Conservation (phyloP, 192 early-diverging fungal genomes). For the Chytriomyces hyalinus region DNA sequence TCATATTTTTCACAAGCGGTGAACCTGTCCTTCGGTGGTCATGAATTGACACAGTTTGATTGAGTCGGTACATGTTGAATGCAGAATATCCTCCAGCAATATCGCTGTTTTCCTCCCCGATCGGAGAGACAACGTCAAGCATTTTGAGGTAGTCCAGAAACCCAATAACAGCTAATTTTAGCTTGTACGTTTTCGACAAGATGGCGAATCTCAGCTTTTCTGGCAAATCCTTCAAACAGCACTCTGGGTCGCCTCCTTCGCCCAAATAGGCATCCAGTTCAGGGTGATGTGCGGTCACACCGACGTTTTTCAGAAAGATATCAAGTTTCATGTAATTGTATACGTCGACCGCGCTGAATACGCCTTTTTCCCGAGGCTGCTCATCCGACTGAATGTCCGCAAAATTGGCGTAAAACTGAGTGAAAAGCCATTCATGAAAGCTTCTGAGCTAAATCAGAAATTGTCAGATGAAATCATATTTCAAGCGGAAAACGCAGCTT, state of each 20-base stretch:
- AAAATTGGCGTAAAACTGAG: not conserved
- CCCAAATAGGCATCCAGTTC: slow-evolving; percentile 9
- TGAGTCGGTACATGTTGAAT: slow-evolving; percentile 18
- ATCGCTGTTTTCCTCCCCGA: not conserved
- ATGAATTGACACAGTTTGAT: slow-evolving; percentile 35
- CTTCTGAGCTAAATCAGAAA: slow-evolving; percentile 13
- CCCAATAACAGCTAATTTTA: not conserved
- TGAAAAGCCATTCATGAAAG: slow-evolving; percentile 48
- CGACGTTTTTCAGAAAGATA: slow-evolving; percentile 45
- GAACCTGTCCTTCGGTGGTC: slow-evolving; percentile 33
- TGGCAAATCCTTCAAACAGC: slow-evolving; percentile 22
- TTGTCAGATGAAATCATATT: not conserved
- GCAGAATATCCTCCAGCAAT: not conserved
- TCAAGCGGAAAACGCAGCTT: not conserved
- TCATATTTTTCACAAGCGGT: slow-evolving; percentile 26
- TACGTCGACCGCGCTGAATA: slow-evolving; percentile 18
- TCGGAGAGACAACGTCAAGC: not conserved
- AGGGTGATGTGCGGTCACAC: slow-evolving; percentile 8
- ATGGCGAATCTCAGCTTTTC: not conserved
- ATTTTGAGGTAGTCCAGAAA: slow-evolving; percentile 15
- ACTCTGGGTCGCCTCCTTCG: not conserved
- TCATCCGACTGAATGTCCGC: not conserved
- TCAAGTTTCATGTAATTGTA: slow-evolving; percentile 48
- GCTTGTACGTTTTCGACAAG: slow-evolving; percentile 24
- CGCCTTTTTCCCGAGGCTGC: slow-evolving; percentile 7